Conservation (phyloP, 192 early-diverging fungal genomes). For the Coemansia furcata region DNA sequence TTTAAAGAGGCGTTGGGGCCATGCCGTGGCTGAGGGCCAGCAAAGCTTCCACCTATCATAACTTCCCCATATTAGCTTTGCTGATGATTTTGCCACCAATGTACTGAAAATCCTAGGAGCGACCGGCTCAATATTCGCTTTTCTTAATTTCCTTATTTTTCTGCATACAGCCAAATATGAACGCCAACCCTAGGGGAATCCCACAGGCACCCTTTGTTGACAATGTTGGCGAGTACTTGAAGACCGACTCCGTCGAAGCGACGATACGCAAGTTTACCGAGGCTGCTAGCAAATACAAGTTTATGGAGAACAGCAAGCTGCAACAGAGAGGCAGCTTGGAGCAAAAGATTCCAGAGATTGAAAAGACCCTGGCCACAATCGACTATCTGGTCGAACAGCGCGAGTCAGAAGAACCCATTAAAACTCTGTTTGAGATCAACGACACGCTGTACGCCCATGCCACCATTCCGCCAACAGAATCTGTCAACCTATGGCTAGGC, state of each 20-base stretch:
- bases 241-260: constrained; percentile 70
- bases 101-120: background rate
- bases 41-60: constrained; percentile 71
- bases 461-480: constrained; percentile 69
- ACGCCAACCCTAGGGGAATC: constrained; percentile 91
- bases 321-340: constrained; percentile 82
- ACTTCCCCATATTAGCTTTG: background rate
- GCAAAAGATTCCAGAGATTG: constrained; percentile 93
- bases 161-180: constrained; percentile 22
- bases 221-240: constrained; percentile 85
- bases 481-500: constrained; percentile 94
- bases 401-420: constrained; percentile 65
- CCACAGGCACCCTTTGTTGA: constrained; percentile 95
- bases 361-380: constrained; percentile 88
- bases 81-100: background rate
- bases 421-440: constrained; percentile 89
- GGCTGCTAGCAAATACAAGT: constrained; percentile 94
- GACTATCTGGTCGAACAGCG: constrained; percentile 66
- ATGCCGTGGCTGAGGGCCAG: constrained; percentile 82
- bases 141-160: background rate
- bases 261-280: constrained; percentile 93
- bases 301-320: constrained; percentile 91
- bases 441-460: constrained; percentile 92
- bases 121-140: no score
- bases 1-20: constrained; percentile 62